Evolutionary conservation across 1,139 yeast genomes (phyloP).

Genomic region (Lodderomyces elongisporus): DNA sequence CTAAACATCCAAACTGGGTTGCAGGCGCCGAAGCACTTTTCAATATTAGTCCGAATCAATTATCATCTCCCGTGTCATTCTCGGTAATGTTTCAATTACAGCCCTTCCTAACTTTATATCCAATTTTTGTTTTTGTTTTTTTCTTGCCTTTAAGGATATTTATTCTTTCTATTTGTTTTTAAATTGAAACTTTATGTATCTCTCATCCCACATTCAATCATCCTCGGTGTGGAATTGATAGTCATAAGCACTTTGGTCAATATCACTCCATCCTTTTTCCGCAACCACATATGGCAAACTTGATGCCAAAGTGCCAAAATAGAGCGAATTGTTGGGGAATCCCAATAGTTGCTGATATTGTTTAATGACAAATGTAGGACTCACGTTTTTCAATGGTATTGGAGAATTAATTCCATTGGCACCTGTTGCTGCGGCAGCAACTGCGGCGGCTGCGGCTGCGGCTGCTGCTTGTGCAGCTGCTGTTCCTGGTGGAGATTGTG

Average conservation of each 20-base stretch:
- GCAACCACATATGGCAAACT: constrained; percentile 40
- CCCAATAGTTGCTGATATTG: constrained; percentile 41
- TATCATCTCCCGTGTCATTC: too few species aligned
- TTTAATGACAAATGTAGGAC: constrained; percentile 43
- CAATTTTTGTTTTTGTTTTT: too few species aligned
- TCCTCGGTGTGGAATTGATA: constrained; percentile 13
- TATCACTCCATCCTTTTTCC: constrained; percentile 37
- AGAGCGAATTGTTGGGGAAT: constrained; percentile 34
- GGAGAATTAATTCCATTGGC: not conserved
- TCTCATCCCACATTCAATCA: too few species aligned
- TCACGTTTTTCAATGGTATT: constrained; percentile 28
- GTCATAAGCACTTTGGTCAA: constrained; percentile 18
- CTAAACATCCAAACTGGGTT: too few species aligned
- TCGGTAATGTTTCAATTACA: too few species aligned
- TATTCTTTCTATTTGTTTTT: too few species aligned
- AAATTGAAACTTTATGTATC: too few species aligned
- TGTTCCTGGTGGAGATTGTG: not conserved
- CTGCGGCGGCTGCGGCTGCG: not conserved
- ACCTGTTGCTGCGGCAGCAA: not conserved
- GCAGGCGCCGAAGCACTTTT: too few species aligned
- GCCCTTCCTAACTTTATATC: too few species aligned
- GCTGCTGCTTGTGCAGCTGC: not conserved
- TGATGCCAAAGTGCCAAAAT: constrained; percentile 38
- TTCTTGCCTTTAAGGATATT: too few species aligned
- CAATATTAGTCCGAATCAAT: too few species aligned